phyloP scores from a whole-genome alignment of 768 basidiomycete species.

The Mycena filopes region DNA sequence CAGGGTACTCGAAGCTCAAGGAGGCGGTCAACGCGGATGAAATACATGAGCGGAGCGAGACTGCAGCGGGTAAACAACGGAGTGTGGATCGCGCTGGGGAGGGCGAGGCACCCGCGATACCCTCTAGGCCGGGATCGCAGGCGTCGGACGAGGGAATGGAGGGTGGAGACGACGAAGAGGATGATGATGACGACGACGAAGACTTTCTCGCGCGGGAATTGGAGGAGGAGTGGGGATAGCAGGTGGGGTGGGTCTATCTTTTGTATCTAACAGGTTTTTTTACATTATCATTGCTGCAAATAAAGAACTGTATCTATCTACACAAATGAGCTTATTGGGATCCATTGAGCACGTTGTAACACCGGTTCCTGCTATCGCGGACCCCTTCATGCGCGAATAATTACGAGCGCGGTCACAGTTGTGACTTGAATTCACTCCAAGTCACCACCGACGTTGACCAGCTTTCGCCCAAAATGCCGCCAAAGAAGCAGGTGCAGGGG shows the following conservation, averaged over 20 bases:
- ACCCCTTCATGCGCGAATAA: no score
- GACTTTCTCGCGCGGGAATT: conserved; percentile 86
- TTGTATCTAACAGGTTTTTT: conserved; percentile 18
- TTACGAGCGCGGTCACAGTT: no score
- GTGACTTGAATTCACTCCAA: conserved; percentile 9
- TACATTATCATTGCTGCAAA: conserved; percentile 16
- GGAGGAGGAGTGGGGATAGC: conserved; percentile 81
- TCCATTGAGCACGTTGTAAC: no score
- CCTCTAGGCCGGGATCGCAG: conserved; percentile 8
- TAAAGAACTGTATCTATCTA: no score
- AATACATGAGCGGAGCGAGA: conserved; percentile 37
- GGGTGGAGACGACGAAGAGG: conserved; percentile 56
- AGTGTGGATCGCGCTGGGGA: conserved; percentile 16
- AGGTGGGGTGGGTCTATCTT: background rate
- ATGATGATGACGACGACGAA: conserved; percentile 70
- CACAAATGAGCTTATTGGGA: no score
- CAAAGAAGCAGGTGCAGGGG: conserved; percentile 74
- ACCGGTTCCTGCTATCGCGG: no score
- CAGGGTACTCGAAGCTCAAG: conserved; percentile 74
- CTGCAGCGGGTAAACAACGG: conserved; percentile 29
- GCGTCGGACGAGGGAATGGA: conserved; percentile 48
- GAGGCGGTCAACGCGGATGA: conserved; percentile 71
- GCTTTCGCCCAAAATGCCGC: conserved; percentile 65
- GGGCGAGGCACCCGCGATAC: conserved; percentile 9
- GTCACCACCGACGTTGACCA: conserved; percentile 1